phyloP scores from a whole-genome alignment of 2,329 filamentous ascomycete species.

The Pseudogymnoascus sp. region DNA sequence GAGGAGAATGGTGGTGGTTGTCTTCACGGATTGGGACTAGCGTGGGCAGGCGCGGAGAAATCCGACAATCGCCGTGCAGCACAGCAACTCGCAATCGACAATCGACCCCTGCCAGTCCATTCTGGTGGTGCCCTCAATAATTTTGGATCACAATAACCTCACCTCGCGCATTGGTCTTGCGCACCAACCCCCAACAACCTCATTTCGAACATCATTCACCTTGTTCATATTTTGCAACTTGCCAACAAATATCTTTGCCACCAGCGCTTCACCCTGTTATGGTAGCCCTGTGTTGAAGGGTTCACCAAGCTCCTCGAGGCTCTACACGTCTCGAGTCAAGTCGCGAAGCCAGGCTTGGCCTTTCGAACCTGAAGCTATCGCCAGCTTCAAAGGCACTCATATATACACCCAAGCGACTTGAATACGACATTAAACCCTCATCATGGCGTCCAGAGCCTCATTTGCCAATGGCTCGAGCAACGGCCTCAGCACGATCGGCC shows the following conservation, averaged over 20 bases:
- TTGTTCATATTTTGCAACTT: not conserved
- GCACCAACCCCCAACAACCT: slow-evolving; percentile 5
- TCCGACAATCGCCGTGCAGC: not conserved
- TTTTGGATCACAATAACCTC: slow-evolving; percentile 8
- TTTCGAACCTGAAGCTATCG: slow-evolving; percentile 3
- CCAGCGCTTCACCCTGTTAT: slow-evolving; percentile 2
- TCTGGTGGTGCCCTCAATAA: slow-evolving; percentile 6
- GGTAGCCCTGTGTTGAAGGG: slow-evolving; percentile 5
- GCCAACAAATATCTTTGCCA: not conserved
- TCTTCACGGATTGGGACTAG: not conserved
- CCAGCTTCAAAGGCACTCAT: slow-evolving; percentile 1
- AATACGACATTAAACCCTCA: not conserved
- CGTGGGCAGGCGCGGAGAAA: not conserved
- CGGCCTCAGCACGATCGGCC: not conserved
- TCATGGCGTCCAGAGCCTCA: not conserved
- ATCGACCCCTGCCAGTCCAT: slow-evolving; percentile 5
- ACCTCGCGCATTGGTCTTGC: not conserved
- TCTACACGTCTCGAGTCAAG: slow-evolving; percentile 8
- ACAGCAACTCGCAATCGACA: not conserved
- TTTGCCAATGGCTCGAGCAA: not conserved
- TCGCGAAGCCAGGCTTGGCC: slow-evolving; percentile 7
- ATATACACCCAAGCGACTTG: slow-evolving; percentile 1
- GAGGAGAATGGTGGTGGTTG: not conserved
- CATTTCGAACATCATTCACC: not conserved
- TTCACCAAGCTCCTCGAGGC: slow-evolving; percentile 7